Base-by-base conservation (phyloP, 1,284 basidiomycete species). In the Trametes sp. region DNA sequence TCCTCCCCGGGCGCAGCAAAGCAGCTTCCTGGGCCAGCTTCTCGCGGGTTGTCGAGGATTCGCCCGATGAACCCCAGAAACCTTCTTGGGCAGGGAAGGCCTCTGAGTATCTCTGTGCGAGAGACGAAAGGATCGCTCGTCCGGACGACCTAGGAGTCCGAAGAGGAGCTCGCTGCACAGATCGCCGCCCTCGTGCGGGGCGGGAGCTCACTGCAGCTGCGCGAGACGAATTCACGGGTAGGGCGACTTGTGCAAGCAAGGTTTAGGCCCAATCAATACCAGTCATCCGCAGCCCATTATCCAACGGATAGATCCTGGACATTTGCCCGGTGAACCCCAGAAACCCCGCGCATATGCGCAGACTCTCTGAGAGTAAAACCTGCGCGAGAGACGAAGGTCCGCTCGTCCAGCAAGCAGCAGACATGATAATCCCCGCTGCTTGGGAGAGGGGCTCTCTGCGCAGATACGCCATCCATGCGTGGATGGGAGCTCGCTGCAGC, bases 371-470 rank as follows among this genome's bases (percentile, higher is more conserved):
- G 38, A 19, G 38, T 41, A 41, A 29, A 24, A 23, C 48, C 14
- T n/a, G 54, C 19, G 55, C 49, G 31, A 57, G 46, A 72, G 24
- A 41, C 29, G 57, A 31, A 48, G 54, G 51, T 31, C 24, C 14
- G 52, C 14, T 45, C 44, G 44, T 45, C 23, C 21, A 23, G 16
- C 44, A 26, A 14, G 44, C 46, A 29, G 46, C 23, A 24, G 42
- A 4, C 21, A 45, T 11, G 14, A 9, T n/a, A 31, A 1, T 29
- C 9, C 44, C 13, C 38, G 38, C 38, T 24, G 7, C 23, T 14
- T 16, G 44, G 44, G 23, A 45, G 44, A 45, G 44, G 5, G 23
- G 44, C 44, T 24, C 44, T 45, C 44, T 24, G 24, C 44, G 14
- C 44, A 48, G 46, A 48, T 45, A 45, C 46, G 46, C 26, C 46